phyloP scores from a whole-genome alignment of 345 rosid genomes.

The Aegle marmelos region DNA sequence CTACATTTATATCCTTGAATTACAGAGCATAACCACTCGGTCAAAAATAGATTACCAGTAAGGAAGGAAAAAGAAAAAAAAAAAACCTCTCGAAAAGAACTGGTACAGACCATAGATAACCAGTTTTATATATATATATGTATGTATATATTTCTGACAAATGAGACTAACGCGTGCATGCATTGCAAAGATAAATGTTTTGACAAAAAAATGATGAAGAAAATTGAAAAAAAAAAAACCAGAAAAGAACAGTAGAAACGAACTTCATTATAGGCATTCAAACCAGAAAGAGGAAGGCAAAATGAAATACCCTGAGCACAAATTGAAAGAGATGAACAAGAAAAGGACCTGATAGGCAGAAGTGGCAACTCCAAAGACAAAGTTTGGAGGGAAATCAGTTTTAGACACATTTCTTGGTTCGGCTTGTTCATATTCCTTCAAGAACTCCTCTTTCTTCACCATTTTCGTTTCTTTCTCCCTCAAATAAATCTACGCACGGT shows the following conservation, averaged over 20 bases:
- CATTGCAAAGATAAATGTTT: background rate
- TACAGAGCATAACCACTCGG: background rate
- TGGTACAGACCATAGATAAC: background rate
- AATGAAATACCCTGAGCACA: slow-evolving; percentile 5
- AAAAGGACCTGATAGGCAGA: slow-evolving; percentile 51
- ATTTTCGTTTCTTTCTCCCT: slow-evolving; percentile 1
- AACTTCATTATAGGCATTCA: background rate
- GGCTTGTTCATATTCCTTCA: slow-evolving; percentile 9
- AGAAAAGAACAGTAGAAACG: background rate
- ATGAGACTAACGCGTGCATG: background rate
- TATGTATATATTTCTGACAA: no score
- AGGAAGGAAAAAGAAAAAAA: no score
- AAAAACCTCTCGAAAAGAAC: no score
- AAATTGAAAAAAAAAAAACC: background rate
- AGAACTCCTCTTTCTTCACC: slow-evolving; percentile 31
- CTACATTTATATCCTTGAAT: background rate
- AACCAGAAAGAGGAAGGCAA: background rate
- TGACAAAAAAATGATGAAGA: background rate
- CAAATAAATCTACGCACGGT: background rate
- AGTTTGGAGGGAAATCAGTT: slow-evolving; percentile 47
- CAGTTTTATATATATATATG: no score
- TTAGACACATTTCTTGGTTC: slow-evolving; percentile 18
- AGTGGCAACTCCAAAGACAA: slow-evolving; percentile 65
- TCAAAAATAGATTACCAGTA: no score
- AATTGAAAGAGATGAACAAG: background rate